These are phyloP conservation scores for Orobanche coerulescens DNA, from an alignment of 257 asterid genomes.

Conservation along the genomic window DNA sequence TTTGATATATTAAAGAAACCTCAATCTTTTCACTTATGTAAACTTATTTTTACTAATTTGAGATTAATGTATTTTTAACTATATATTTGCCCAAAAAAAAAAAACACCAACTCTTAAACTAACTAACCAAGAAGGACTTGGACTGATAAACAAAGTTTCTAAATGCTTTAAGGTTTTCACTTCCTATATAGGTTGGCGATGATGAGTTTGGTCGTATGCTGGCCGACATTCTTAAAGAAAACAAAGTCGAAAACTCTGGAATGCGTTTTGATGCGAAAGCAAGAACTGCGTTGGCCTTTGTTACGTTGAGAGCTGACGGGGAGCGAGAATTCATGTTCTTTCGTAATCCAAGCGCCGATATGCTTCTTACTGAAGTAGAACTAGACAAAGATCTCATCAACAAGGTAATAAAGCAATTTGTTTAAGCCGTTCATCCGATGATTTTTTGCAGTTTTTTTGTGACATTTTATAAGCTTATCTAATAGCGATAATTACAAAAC, in stretches of 20 bases:
- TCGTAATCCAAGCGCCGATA: constrained; percentile 10
- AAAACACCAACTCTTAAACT: no score
- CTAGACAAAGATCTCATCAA: background rate
- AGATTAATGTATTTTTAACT: no score
- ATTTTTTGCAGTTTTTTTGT: no score
- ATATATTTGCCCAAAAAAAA: no score
- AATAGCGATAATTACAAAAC: no score
- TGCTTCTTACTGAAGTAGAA: background rate
- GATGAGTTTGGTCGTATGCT: constrained; percentile 14
- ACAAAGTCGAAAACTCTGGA: background rate
- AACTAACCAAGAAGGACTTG: no score
- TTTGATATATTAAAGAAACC: no score
- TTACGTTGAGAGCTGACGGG: background rate
- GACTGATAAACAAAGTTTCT: no score
- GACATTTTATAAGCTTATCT: no score
- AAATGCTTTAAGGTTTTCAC: no score
- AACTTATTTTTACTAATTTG: no score
- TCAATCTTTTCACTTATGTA: no score
- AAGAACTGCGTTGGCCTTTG: constrained; percentile 8
- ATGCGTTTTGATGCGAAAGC: constrained; percentile 1
- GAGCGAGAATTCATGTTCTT: constrained; percentile 16
- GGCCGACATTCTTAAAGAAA: background rate
- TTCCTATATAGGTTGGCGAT: constrained; percentile 10
- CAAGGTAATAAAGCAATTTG: background rate
- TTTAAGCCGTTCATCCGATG: background rate